A percentile compares a stretch with the other conserved stretches of the same genome.
phyloP scores from a whole-genome alignment of 148 eudicot species.

The Cornus suecica region DNA sequence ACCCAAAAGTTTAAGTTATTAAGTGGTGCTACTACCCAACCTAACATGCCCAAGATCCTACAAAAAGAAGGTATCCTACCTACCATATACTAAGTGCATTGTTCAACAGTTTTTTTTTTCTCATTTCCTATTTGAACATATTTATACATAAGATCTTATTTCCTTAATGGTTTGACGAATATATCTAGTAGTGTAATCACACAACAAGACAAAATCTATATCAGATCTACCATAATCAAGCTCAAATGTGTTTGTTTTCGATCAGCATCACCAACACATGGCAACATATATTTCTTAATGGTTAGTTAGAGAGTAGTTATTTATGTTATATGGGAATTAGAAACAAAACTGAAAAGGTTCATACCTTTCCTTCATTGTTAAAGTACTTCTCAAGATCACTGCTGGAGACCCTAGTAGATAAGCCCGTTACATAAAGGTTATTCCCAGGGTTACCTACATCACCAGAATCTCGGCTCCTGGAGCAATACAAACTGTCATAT shows the following conservation, averaged over 20 bases:
- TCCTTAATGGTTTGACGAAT: neutral
- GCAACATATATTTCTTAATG: neutral
- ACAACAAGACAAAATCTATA: neutral
- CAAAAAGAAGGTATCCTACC: too few relatives aligned
- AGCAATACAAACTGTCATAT: conserved; percentile 14
- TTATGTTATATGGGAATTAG: neutral
- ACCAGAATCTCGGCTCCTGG: conserved; percentile 50
- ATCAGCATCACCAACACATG: neutral
- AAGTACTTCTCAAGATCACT: conserved; percentile 63
- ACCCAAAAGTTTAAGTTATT: too few relatives aligned
- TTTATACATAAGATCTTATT: neutral
- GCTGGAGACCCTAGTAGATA: conserved; percentile 57
- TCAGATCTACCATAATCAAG: neutral
- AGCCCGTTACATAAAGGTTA: conserved; percentile 69
- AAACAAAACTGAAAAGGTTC: conserved; percentile 5
- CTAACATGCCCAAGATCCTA: too few relatives aligned
- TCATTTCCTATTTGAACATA: too few relatives aligned
- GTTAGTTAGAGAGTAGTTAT: neutral
- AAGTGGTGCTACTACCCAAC: too few relatives aligned
- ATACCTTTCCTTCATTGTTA: conserved; percentile 69
- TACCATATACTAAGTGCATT: too few relatives aligned
- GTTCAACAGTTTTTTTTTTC: too few relatives aligned
- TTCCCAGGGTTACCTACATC: conserved; percentile 62
- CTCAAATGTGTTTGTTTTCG: neutral
- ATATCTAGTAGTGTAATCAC: neutral